Conservation (phyloP, 768 basidiomycete species). For the Serendipita vermifera region DNA sequence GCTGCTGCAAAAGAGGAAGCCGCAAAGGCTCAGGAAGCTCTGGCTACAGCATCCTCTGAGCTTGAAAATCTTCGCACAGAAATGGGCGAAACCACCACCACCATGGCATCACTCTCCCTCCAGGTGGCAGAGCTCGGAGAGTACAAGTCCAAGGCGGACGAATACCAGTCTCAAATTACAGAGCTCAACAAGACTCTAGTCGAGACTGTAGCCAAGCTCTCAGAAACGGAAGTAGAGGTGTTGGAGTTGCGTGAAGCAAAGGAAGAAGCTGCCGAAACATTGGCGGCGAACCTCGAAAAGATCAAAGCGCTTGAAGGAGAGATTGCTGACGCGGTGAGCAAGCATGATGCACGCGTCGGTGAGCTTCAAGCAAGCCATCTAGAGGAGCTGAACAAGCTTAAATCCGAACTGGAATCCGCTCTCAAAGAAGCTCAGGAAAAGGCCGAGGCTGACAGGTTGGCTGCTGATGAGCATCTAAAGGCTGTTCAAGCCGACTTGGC, state of each 20-base stretch:
- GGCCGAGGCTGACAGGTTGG: constrained; percentile 36
- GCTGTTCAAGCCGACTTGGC: constrained; percentile 37
- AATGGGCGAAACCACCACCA: constrained; percentile 23
- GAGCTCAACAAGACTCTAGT: constrained; percentile 51
- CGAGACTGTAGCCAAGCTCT: constrained; percentile 55
- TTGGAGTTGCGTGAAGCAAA: constrained; percentile 61
- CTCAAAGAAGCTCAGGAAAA: constrained; percentile 41
- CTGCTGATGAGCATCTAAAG: constrained; percentile 33
- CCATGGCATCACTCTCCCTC: constrained; percentile 12
- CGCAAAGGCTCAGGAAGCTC: neutral
- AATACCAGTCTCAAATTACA: constrained; percentile 37
- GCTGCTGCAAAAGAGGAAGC: constrained; percentile 33
- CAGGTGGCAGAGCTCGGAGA: constrained; percentile 11
- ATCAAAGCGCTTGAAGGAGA: constrained; percentile 44
- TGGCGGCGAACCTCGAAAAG: constrained; percentile 31
- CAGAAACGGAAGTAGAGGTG: constrained; percentile 71
- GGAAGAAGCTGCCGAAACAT: constrained; percentile 51
- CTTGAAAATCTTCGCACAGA: constrained; percentile 37
- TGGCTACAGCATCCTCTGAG: constrained; percentile 26
- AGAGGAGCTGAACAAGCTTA: constrained; percentile 32
- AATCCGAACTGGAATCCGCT: constrained; percentile 35
- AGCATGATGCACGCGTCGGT: constrained; percentile 29
- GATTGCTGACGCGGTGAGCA: constrained; percentile 34
- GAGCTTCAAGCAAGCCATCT: constrained; percentile 33
- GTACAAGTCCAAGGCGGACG: constrained; percentile 19